phyloP scores from a whole-genome alignment of 106 monocot genomes.

The Dendrobium catenatum region DNA sequence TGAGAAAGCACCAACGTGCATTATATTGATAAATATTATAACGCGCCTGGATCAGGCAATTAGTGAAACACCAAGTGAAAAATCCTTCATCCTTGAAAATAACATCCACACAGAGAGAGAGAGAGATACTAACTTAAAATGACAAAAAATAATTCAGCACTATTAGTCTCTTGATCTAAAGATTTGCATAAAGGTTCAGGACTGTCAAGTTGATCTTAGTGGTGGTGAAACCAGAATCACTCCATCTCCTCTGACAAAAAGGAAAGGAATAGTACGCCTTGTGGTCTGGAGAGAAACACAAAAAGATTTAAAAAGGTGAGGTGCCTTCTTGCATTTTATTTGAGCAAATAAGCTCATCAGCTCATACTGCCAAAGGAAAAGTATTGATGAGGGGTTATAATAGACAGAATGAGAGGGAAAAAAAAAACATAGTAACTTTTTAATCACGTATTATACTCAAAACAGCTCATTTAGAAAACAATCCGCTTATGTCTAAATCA shows the following conservation, averaged over 20 bases:
- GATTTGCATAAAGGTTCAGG: not conserved
- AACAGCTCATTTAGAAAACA: no score
- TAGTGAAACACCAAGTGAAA: not conserved
- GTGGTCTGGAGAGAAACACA: conserved; percentile 43
- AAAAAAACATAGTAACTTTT: no score
- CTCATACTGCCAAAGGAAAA: no score
- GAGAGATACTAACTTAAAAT: not conserved
- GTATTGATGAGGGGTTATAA: no score
- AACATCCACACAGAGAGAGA: not conserved
- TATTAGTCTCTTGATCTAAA: not conserved
- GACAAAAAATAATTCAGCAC: not conserved
- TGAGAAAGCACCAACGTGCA: not conserved
- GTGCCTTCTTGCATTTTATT: not conserved
- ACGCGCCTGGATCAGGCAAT: not conserved
- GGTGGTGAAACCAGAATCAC: conserved; percentile 85
- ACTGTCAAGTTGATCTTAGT: conserved; percentile 47
- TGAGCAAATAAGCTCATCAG: no score
- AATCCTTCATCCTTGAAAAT: not conserved
- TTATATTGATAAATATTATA: no score
- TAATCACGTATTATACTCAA: no score
- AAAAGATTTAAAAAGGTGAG: not conserved
- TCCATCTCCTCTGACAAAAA: conserved; percentile 81
- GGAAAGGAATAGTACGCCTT: conserved; percentile 60
- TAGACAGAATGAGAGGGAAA: no score
- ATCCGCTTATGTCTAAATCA: no score